Base-by-base conservation (phyloP, 1,284 basidiomycete genomes). In the Rhodofomes roseus region DNA sequence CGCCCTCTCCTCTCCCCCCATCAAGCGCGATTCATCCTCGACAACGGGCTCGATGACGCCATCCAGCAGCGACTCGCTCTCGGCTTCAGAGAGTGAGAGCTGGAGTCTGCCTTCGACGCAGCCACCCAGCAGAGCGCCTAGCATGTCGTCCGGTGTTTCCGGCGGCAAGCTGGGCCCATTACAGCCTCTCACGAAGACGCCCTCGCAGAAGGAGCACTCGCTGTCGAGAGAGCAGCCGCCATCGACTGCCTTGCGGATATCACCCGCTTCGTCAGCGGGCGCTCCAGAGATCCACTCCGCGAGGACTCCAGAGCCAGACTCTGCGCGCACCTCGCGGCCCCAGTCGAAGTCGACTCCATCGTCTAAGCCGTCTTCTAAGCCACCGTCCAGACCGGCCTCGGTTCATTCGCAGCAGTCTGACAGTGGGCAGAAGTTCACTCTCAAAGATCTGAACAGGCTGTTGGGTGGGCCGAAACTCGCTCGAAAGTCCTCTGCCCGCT, bases 381-480 rank as follows among this genome's bases (percentile, higher is more conserved):
- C 39, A 18, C 36, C 57, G 12, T 58, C 57, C 12, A 66, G 64
- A 70, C 66, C 67, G 71, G 58, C 62, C 7, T 77, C 76, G 40
- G 74, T 86, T 20, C 81, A 86, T 62, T 88, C 59, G 6, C 54
- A 53, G 29, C 43, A 37, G n/a, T 36, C 27, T 52, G 75, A 77
- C 27, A 80, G 82, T 37, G 81, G 80, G 16, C 84, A 86, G 74
- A 93, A 90, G 75, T 95, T 94, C 74, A 90, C 81, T 37, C 81
- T 95, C 68, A 94, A 90, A 70, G 92, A 95, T 71, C 80, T 95
- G 31, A 81, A 95, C 52, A 83, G 22, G 31, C 50, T 52, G n/a
- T 25, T 52, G 34, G 50, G 79, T 59, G 82, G 80, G 0, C 87
- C 90, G 34, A 95, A 92, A 76, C 78, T 95, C 23, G 76, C 77